phyloP scores from a whole-genome alignment of 2,329 filamentous ascomycete species.

The Trichoderma guizhouense region DNA sequence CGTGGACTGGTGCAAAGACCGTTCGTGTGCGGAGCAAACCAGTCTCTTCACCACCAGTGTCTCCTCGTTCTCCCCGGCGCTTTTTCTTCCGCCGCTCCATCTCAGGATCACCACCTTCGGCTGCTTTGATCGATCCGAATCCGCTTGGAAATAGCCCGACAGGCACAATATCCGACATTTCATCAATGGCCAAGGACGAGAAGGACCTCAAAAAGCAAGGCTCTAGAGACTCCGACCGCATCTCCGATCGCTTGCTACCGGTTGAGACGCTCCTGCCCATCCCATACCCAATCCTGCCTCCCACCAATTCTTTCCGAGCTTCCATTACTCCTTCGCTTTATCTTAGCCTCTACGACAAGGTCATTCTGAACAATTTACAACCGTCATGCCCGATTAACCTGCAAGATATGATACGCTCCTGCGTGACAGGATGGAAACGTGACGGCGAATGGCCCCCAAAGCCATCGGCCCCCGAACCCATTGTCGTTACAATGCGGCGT shows the following conservation, averaged over 20 bases:
- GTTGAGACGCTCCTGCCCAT: constrained; percentile 67
- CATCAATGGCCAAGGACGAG: constrained; percentile 37
- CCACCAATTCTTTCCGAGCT: constrained; percentile 70
- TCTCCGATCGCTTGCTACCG: constrained; percentile 32
- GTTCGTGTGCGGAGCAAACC: constrained; percentile 52
- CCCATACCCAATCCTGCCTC: constrained; percentile 68
- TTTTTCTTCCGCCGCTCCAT: constrained; percentile 49
- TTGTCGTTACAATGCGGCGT: constrained; percentile 33
- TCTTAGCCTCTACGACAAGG: constrained; percentile 82
- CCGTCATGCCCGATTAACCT: constrained; percentile 89
- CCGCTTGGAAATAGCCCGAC: constrained; percentile 30
- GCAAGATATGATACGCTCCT: constrained; percentile 71
- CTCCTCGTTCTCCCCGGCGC: constrained; percentile 46
- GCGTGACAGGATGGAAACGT: constrained; percentile 87
- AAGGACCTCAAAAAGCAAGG: constrained; percentile 33
- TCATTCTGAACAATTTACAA: constrained; percentile 74
- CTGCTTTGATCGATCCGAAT: constrained; percentile 18
- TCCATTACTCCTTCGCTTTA: constrained; percentile 74
- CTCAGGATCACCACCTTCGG: constrained; percentile 39
- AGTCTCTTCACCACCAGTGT: constrained; percentile 38
- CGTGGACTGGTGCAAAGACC: constrained; percentile 76
- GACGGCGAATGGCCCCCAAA: constrained; percentile 85
- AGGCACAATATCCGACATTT: constrained; percentile 41
- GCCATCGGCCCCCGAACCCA: constrained; percentile 41
- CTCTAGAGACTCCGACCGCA: constrained; percentile 34